phyloP scores from a whole-genome alignment of 192 early-diverging fungal genomes.

The Backusella luteola region DNA sequence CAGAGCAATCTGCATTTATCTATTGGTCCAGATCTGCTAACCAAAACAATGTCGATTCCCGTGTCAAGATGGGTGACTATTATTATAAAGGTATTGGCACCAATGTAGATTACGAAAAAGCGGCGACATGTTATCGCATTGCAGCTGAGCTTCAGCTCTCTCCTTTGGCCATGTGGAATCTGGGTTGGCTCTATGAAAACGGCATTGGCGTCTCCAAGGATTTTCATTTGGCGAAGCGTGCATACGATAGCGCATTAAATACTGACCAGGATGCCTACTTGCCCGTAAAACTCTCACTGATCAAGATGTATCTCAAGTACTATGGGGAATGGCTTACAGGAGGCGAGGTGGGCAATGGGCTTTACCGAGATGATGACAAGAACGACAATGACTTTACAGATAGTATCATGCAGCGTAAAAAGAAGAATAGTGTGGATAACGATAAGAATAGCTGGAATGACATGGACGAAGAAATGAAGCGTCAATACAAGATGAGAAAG shows the following conservation, averaged over 20 bases:
- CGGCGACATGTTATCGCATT: slow-evolving; percentile 79
- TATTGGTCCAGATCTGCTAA: slow-evolving; percentile 96
- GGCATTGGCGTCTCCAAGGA: slow-evolving; percentile 90
- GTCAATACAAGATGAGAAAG: slow-evolving; percentile 28
- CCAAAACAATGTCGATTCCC: slow-evolving; percentile 85
- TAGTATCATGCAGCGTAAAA: slow-evolving; percentile 2
- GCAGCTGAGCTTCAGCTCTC: slow-evolving; percentile 76
- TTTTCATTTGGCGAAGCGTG: slow-evolving; percentile 90
- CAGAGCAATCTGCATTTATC: slow-evolving; percentile 66
- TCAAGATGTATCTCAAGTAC: slow-evolving; percentile 64
- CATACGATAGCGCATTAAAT: slow-evolving; percentile 80
- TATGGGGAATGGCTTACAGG: slow-evolving; percentile 64
- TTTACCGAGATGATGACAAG: neutral
- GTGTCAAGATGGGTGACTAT: slow-evolving; percentile 93
- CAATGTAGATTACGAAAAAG: slow-evolving; percentile 62
- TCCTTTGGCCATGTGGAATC: slow-evolving; percentile 92
- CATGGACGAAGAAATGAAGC: slow-evolving; percentile 38
- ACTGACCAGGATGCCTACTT: slow-evolving; percentile 81
- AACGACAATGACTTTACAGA: neutral
- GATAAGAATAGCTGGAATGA: slow-evolving; percentile 36
- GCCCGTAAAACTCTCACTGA: slow-evolving; percentile 73
- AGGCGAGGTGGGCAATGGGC: slow-evolving; percentile 48
- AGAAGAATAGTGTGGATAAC: slow-evolving; percentile 9
- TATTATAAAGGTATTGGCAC: slow-evolving; percentile 85
- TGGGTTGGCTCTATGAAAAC: slow-evolving; percentile 95